Percentiles rank a stretch among this genome's conserved stretches.
These are phyloP conservation scores for Paspalum vaginatum DNA, from an alignment of 176 grass and related monocot species.

Conservation along the genomic window DNA sequence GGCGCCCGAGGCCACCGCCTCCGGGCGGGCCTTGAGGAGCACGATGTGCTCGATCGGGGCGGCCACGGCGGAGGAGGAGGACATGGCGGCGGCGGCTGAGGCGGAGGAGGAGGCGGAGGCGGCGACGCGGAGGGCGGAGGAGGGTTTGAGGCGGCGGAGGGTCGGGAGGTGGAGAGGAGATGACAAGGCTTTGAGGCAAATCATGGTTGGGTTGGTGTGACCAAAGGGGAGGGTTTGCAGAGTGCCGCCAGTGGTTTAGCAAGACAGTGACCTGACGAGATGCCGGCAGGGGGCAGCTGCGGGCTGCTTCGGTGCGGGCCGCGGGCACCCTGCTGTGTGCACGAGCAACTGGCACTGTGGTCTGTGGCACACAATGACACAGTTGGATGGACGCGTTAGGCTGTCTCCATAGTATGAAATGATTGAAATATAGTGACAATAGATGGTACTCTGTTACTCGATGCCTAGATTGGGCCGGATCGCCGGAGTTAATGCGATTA, in stretches of 20 bases:
- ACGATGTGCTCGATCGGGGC: constrained; percentile 81
- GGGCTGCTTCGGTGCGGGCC: too few species aligned
- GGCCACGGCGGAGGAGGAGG: constrained; percentile 16
- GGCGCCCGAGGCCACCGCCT: constrained; percentile 50
- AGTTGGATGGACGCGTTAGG: too few species aligned
- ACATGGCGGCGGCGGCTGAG: constrained; percentile 30
- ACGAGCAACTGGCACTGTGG: too few species aligned
- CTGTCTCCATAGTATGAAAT: too few species aligned
- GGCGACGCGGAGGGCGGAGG: constrained; percentile 15
- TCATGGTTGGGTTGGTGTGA: constrained; percentile 33
- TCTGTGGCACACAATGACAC: too few species aligned
- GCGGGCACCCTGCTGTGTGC: too few species aligned
- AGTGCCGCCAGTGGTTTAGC: background rate
- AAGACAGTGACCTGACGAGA: constrained; percentile 24
- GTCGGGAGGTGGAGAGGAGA: constrained; percentile 34
- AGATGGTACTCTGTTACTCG: too few species aligned
- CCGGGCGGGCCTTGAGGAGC: constrained; percentile 82
- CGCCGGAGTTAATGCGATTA: too few species aligned
- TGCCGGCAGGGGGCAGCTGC: too few species aligned
- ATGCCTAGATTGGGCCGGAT: too few species aligned
- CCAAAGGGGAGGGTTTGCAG: background rate
- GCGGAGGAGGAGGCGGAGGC: background rate
- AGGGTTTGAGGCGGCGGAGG: constrained; percentile 46
- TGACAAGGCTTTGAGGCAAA: constrained; percentile 35
- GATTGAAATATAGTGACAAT: too few species aligned